These are phyloP conservation scores for Phaffia rhodozyma DNA, from an alignment of 1,284 basidiomycete species.

Conservation along the genomic window DNA sequence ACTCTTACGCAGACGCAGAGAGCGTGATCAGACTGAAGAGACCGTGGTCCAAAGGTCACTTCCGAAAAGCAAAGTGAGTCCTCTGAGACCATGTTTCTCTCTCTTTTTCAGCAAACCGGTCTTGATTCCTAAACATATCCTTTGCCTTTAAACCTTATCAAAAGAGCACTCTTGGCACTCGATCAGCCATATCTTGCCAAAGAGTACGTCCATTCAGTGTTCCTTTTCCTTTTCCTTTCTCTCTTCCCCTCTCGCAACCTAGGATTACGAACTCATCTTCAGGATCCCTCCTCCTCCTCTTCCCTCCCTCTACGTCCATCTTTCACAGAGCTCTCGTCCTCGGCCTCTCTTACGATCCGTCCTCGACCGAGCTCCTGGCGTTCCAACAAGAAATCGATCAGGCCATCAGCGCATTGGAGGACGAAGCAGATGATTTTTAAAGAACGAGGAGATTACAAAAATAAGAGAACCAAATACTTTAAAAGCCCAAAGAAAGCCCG, in stretches of 20 bases:
- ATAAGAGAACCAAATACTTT: no score
- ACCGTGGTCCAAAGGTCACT: slow-evolving; percentile 91
- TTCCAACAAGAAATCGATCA: slow-evolving; percentile 31
- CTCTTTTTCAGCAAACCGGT: slow-evolving; percentile 1
- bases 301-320: neutral
- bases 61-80: slow-evolving; percentile 61
- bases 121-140: no score
- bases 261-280: neutral
- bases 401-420: slow-evolving; percentile 21
- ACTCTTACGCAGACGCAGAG: slow-evolving; percentile 82
- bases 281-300: neutral
- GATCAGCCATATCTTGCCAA: slow-evolving; percentile 59
- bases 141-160: no score
- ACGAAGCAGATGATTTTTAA: no score
- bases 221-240: neutral
- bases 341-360: slow-evolving; percentile 10
- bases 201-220: slow-evolving; percentile 23
- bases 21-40: slow-evolving; percentile 72
- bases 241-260: neutral
- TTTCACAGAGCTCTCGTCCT: neutral
- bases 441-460: no score
- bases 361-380: slow-evolving; percentile 27
- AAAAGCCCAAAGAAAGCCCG: no score
- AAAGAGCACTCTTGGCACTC: slow-evolving; percentile 68
- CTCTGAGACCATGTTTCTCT: neutral